A percentile compares a stretch with the other conserved stretches of the same genome.
Conservation (phyloP, 2,329 filamentous ascomycete genomes). For the Epichloe baconii region DNA sequence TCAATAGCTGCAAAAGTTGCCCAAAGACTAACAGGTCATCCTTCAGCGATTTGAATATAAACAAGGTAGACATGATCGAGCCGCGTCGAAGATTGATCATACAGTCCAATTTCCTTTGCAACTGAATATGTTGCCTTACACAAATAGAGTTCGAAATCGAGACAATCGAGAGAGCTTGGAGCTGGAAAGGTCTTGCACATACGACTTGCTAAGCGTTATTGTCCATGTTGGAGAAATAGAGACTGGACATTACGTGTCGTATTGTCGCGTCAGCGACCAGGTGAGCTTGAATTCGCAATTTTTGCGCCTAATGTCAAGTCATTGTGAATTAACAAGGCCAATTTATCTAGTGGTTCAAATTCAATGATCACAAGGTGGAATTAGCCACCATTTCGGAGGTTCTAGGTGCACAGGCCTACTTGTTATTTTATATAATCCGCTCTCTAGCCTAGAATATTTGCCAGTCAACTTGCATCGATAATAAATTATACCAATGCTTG, state of each 20-base stretch:
- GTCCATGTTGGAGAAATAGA: conserved; percentile 91
- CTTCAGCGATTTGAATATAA: conserved; percentile 59
- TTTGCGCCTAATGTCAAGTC: conserved; percentile 3
- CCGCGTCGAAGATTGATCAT: conserved; percentile 77
- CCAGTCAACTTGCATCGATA: not conserved
- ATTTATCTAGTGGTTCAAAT: conserved; percentile 66
- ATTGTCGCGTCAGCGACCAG: conserved; percentile 67
- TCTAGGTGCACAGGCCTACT: conserved; percentile 71
- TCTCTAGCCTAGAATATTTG: conserved; percentile 29
- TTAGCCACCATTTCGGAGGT: conserved; percentile 75
- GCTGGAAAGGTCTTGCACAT: conserved; percentile 55
- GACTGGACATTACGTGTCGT: conserved; percentile 85
- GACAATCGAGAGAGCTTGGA: conserved; percentile 42
- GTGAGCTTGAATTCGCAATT: conserved; percentile 11
- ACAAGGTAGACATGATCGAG: conserved; percentile 48
- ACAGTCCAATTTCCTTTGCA: conserved; percentile 74
- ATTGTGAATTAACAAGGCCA: not conserved
- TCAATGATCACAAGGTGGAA: conserved; percentile 90
- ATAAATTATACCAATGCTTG: not conserved
- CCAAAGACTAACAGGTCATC: not conserved
- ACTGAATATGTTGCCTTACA: conserved; percentile 85
- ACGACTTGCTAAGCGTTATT: conserved; percentile 79
- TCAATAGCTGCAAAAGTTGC: not conserved
- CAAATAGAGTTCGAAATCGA: conserved; percentile 46
- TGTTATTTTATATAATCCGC: conserved; percentile 74